Percentiles rank a stretch among this genome's conserved stretches.
Evolutionary conservation across 495 filamentous ascomycete species (phyloP).

Genomic region (Rusavskia elegans): DNA sequence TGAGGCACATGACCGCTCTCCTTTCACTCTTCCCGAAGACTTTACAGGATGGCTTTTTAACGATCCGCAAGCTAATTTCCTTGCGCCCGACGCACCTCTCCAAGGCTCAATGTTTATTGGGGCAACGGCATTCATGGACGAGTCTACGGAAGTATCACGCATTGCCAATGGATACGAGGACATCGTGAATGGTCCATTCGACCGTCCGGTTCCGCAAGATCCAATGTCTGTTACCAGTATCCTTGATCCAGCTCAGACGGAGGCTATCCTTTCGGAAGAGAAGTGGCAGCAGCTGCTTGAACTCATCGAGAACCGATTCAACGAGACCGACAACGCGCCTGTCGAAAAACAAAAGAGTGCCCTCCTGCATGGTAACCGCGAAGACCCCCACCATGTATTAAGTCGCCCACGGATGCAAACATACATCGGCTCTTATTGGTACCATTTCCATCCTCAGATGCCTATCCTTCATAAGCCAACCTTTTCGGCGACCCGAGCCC

Average conservation of each 20-base stretch:
- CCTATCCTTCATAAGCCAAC: slow-evolving; percentile 91
- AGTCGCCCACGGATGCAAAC: slow-evolving; percentile 89
- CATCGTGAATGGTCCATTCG: slow-evolving; percentile 4
- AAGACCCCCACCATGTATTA: slow-evolving; percentile 59
- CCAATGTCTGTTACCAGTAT: slow-evolving; percentile 89
- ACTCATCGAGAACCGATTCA: slow-evolving; percentile 68
- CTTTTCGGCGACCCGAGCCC: slow-evolving; percentile 73
- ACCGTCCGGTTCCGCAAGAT: slow-evolving; percentile 30
- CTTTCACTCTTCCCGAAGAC: slow-evolving; percentile 78
- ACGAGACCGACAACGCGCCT: slow-evolving; percentile 61
- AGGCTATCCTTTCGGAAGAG: slow-evolving; percentile 70
- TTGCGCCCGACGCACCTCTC: slow-evolving; percentile 16
- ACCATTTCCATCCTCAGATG: slow-evolving; percentile 85
- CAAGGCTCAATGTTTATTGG: slow-evolving; percentile 13
- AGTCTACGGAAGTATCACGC: slow-evolving; percentile 1
- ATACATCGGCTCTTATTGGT: slow-evolving; percentile 89
- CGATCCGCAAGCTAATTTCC: slow-evolving; percentile 24
- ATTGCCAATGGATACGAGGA: slow-evolving; percentile 5
- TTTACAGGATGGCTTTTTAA: slow-evolving; percentile 88
- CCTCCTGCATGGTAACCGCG: slow-evolving; percentile 62
- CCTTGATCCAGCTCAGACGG: slow-evolving; percentile 65
- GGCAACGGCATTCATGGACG: slow-evolving; percentile 13
- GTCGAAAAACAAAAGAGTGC: slow-evolving; percentile 61
- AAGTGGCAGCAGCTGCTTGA: slow-evolving; percentile 75
- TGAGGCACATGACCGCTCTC: slow-evolving; percentile 69